A percentile compares a stretch with the other conserved stretches of the same genome.
phyloP scores from a whole-genome alignment of 2,329 filamentous ascomycete species.

The Penicillium sp. region DNA sequence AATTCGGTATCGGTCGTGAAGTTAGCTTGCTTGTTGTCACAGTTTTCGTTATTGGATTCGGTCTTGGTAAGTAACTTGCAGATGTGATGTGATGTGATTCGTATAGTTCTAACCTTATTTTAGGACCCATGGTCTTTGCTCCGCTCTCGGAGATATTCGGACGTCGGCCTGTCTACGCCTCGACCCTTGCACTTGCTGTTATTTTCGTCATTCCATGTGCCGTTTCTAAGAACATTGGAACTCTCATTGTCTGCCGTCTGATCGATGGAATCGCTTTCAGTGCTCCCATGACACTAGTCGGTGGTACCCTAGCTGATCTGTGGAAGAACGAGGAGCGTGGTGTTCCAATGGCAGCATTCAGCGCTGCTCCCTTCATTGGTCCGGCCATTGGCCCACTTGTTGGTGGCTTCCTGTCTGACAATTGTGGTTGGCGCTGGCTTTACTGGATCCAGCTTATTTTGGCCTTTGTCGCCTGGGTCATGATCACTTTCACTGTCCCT shows the following conservation, averaged over 20 bases:
- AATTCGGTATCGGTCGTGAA: constrained; percentile 69
- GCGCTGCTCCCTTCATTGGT: constrained; percentile 77
- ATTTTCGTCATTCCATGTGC: constrained; percentile 80
- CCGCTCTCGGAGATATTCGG: constrained; percentile 75
- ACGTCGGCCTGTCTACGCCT: constrained; percentile 67
- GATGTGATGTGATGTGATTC: background rate
- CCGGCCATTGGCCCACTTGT: constrained; percentile 75
- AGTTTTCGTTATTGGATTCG: constrained; percentile 79
- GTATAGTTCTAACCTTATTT: constrained; percentile 12
- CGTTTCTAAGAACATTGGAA: constrained; percentile 71
- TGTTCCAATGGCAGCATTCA: constrained; percentile 84
- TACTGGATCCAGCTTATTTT: constrained; percentile 87
- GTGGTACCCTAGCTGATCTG: constrained; percentile 78
- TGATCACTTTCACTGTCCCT: constrained; percentile 85
- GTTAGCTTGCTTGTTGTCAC: constrained; percentile 71
- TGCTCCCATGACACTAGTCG: constrained; percentile 82
- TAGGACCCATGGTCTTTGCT: constrained; percentile 74
- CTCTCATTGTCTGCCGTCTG: constrained; percentile 71
- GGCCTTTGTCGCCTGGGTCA: constrained; percentile 64
- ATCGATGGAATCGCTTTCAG: constrained; percentile 84
- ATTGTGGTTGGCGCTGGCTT: constrained; percentile 74
- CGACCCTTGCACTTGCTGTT: constrained; percentile 68
- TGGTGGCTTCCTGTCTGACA: constrained; percentile 73
- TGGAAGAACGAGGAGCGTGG: constrained; percentile 82
- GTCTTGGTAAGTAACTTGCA: constrained; percentile 57